Base-by-base conservation (phyloP, 78 protist species). In the Trichosphaerium sp. region DNA sequence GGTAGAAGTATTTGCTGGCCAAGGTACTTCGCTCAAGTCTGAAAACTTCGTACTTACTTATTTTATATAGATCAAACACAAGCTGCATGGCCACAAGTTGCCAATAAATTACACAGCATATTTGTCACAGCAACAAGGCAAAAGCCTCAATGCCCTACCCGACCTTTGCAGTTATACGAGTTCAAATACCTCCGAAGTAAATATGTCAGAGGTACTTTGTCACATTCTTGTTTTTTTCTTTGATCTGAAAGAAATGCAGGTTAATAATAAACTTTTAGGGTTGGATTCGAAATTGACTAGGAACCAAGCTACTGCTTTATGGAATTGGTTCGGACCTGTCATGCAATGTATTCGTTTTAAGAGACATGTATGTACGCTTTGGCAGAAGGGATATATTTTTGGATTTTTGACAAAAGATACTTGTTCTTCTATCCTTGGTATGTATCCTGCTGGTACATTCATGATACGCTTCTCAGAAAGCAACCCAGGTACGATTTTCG, bases 241-340 rank as follows among this genome's bases (percentile, higher is more conserved):
- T n/a, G n/a, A n/a, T n/a, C n/a, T n/a, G n/a, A n/a, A n/a, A n/a
- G n/a, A n/a, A n/a, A n/a, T n/a, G n/a, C n/a, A n/a, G n/a, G n/a
- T n/a, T 10, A 10, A 42, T 61, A 10, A 6, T 44, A n/a, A 68
- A 18, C 12, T 38, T 54, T 26, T 48, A 68, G 68, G 57, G 38
- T 41, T 39, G 14, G 70, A 68, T 49, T 4, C 58, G 8, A 32
- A 70, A n/a, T 31, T 65, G 3, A 28, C 63, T 10, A 78, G 48
- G 32, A 21, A 52, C 7, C 78, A 78, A 54, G 52, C 65, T 25
- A 78, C 60, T 32, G 39, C 63, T 26, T 78, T 65, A 64, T 78
- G 84, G 84, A 47, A 32, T 14, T 65, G 66, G 52, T 68, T 78
- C 41, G 84, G 84, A 23, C 84, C 72, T 14, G 71, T 78, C 25